These are phyloP conservation scores for sunflower (Helianthus annuus) DNA, from an alignment of 129 eudicot species.

Conservation along the genomic window DNA sequence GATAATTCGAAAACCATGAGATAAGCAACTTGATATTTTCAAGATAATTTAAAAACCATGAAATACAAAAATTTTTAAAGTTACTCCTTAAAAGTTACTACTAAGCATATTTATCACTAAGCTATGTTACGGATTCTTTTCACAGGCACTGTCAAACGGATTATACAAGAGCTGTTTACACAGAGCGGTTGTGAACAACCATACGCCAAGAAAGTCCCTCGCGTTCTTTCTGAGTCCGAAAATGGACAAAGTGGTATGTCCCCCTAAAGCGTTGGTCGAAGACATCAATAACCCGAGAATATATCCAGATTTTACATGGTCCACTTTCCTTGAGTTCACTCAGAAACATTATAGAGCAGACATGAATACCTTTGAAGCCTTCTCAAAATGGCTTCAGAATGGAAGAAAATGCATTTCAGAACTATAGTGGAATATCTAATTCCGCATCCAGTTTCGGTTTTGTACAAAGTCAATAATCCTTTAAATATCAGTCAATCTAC, in stretches of 20 bases:
- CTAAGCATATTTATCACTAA: too few species aligned
- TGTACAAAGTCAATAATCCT: slow-evolving; percentile 21
- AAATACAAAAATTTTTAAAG: not conserved
- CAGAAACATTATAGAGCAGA: slow-evolving; percentile 85
- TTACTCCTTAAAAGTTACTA: not conserved
- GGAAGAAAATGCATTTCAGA: slow-evolving; percentile 19
- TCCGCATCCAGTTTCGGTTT: slow-evolving; percentile 12
- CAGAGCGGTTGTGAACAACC: slow-evolving; percentile 75
- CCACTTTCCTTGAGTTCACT: slow-evolving; percentile 65
- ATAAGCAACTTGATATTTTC: not conserved
- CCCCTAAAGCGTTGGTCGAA: slow-evolving; percentile 58
- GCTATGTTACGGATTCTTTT: slow-evolving; percentile 4
- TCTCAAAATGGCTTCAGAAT: slow-evolving; percentile 60
- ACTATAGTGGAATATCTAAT: not conserved
- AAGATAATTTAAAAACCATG: not conserved
- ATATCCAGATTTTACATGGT: slow-evolving; percentile 90
- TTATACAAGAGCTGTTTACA: slow-evolving; percentile 84
- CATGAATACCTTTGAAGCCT: slow-evolving; percentile 35
- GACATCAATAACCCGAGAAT: slow-evolving; percentile 35
- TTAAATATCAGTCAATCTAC: slow-evolving; percentile 10
- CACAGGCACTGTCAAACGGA: slow-evolving; percentile 86
- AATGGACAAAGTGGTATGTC: slow-evolving; percentile 55
- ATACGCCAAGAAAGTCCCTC: slow-evolving; percentile 62
- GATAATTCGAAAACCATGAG: not conserved
- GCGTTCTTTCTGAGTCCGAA: slow-evolving; percentile 81